Evolutionary conservation across 768 basidiomycete species (phyloP).

Genomic region (Gloeopeniophorella convolvens): DNA sequence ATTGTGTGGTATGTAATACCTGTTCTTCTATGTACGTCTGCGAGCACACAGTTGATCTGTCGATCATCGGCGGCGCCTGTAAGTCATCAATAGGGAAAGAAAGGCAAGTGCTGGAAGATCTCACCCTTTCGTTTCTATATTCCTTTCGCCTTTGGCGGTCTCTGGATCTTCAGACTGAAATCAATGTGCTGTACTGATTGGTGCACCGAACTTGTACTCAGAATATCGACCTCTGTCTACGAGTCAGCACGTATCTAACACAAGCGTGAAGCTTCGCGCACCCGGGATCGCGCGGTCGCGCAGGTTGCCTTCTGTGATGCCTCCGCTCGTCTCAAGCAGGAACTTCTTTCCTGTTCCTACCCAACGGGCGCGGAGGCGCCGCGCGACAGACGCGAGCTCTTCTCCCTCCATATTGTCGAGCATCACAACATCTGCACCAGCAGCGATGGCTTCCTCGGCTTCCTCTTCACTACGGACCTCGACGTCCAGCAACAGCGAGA

Average conservation of each 20-base stretch:
- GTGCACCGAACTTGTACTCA: conserved; percentile 86
- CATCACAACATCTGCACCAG: conserved; percentile 94
- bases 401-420: conserved; percentile 87
- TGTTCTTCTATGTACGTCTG: no score
- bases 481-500: conserved; percentile 86
- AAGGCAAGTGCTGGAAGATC: no score
- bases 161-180: conserved; percentile 94
- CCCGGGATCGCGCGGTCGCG: conserved; percentile 77
- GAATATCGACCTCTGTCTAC: conserved; percentile 79
- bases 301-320: conserved; percentile 85
- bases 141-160: no score
- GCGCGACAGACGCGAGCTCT: conserved; percentile 61
- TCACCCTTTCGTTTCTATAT: no score
- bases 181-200: conserved; percentile 93
- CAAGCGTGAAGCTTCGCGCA: conserved; percentile 30
- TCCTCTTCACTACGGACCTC: conserved; percentile 86
- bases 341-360: conserved; percentile 67
- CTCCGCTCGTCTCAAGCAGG: conserved; percentile 89
- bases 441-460: conserved; percentile 94
- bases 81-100: no score
- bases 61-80: no score
- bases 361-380: conserved; percentile 73
- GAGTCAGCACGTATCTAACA: not conserved
- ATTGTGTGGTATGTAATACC: no score
- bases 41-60: no score